Conservation (phyloP, 2,329 filamentous ascomycete genomes). For the Trichoderma asperellum region DNA sequence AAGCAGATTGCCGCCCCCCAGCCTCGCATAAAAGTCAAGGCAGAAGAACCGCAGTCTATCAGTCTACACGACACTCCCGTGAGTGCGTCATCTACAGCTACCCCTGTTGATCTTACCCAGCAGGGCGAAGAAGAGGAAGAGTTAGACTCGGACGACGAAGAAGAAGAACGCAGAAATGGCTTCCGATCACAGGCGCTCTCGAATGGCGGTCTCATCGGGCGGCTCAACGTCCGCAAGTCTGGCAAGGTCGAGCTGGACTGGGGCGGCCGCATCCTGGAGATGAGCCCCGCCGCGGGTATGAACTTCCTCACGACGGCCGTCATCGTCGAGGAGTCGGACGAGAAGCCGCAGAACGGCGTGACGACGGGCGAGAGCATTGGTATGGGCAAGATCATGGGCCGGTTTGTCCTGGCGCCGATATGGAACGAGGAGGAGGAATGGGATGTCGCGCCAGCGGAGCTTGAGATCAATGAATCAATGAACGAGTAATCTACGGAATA, state of each 20-base stretch:
- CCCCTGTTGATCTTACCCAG: slow-evolving; percentile 50
- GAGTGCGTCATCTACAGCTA: slow-evolving; percentile 21
- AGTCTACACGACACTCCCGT: slow-evolving; percentile 43
- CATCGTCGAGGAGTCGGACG: slow-evolving; percentile 61
- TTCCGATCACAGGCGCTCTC: slow-evolving; percentile 47
- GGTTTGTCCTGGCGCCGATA: slow-evolving; percentile 62
- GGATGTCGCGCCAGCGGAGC: slow-evolving; percentile 48
- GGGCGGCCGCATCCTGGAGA: slow-evolving; percentile 60
- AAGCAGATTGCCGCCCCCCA: slow-evolving; percentile 38
- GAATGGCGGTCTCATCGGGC: slow-evolving; percentile 63
- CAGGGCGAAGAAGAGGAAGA: slow-evolving; percentile 38
- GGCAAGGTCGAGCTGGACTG: slow-evolving; percentile 66
- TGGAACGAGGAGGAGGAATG: slow-evolving; percentile 63
- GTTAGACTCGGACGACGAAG: slow-evolving; percentile 37
- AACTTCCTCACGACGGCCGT: slow-evolving; percentile 63
- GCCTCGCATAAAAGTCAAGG: slow-evolving; percentile 44
- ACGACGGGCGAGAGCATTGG: slow-evolving; percentile 57
- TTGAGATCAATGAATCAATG: slow-evolving; percentile 29
- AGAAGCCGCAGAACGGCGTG: slow-evolving; percentile 51
- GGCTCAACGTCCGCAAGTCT: slow-evolving; percentile 63
- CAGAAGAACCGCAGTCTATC: slow-evolving; percentile 45
- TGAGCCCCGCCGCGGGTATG: slow-evolving; percentile 56
- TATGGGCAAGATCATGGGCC: slow-evolving; percentile 66
- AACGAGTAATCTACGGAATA: background rate
- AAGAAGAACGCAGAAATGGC: slow-evolving; percentile 41